These are phyloP conservation scores for Aureobasidium sp. DNA, from an alignment of 2,329 filamentous ascomycete genomes.

Conservation along the genomic window DNA sequence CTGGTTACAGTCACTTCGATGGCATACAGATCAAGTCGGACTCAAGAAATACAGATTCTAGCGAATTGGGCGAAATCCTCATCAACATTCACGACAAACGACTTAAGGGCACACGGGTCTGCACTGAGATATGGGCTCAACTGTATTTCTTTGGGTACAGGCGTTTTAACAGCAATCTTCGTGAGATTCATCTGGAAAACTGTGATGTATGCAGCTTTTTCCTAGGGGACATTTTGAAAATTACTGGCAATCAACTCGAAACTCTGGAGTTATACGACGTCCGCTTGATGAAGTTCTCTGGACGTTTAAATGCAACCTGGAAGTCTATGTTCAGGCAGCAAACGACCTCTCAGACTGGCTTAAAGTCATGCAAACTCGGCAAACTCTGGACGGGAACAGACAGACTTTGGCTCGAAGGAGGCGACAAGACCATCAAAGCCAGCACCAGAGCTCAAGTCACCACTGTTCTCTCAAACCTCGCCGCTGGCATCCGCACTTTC, in stretches of 20 bases:
- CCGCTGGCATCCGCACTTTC: not conserved
- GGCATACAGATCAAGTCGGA: not conserved
- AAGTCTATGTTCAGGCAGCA: not conserved
- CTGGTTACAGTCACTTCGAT: not conserved
- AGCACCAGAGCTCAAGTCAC: not conserved
- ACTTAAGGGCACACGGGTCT: not conserved
- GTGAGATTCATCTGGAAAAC: not conserved
- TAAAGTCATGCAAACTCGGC: not conserved
- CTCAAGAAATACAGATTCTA: not conserved
- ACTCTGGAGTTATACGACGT: not conserved
- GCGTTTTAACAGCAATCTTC: not conserved
- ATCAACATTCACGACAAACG: not conserved
- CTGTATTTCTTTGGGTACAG: too few relatives aligned
- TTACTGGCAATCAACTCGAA: not conserved
- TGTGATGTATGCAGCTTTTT: not conserved
- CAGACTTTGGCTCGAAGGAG: not conserved
- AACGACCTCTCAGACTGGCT: not conserved
- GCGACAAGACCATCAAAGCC: not conserved
- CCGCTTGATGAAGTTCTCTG: too few relatives aligned
- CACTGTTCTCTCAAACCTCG: not conserved
- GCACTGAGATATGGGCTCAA: too few relatives aligned
- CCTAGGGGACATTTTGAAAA: not conserved
- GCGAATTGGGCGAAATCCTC: not conserved
- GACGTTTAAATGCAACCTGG: too few relatives aligned
- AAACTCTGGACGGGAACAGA: not conserved